These are phyloP conservation scores for Candida pseudofarinosa DNA, from an alignment of 805 yeast genomes.

Conservation along the genomic window DNA sequence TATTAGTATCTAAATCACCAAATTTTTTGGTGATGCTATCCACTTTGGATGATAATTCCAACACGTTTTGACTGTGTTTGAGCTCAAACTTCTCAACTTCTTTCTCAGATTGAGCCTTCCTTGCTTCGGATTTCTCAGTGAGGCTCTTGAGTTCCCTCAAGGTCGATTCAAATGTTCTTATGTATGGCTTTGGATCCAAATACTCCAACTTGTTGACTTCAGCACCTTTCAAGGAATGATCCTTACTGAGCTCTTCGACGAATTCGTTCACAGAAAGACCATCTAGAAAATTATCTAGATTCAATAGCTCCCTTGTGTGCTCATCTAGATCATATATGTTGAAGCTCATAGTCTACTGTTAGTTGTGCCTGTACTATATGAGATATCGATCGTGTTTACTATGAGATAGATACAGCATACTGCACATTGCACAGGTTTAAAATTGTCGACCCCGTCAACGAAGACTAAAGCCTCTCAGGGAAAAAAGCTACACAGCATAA, in stretches of 20 bases:
- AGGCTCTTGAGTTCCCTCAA: constrained; percentile 65
- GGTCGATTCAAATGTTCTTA: constrained; percentile 87
- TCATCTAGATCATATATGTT: constrained; percentile 61
- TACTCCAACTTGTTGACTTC: constrained; percentile 50
- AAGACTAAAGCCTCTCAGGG: too few species aligned
- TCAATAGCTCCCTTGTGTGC: constrained; percentile 52
- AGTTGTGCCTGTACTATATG: neutral
- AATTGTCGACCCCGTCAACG: too few species aligned
- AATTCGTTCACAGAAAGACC: constrained; percentile 75
- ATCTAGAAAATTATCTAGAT: constrained; percentile 59
- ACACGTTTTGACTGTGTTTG: constrained; percentile 63
- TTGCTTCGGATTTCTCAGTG: constrained; percentile 49
- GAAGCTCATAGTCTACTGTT: constrained; percentile 30
- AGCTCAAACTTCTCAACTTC: constrained; percentile 61
- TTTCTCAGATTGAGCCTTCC: constrained; percentile 48
- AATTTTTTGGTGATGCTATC: constrained; percentile 45
- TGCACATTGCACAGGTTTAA: neutral
- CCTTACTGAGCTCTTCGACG: constrained; percentile 72
- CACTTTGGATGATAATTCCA: constrained; percentile 49
- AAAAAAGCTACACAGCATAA: neutral
- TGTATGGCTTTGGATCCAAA: constrained; percentile 91
- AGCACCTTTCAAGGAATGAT: constrained; percentile 50
- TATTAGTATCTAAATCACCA: constrained; percentile 46
- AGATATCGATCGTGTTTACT: neutral
- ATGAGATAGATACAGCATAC: neutral